These are phyloP conservation scores for Magnolia kwangsiensis DNA, from an alignment of 164 flowering plant genomes.

Conservation along the genomic window DNA sequence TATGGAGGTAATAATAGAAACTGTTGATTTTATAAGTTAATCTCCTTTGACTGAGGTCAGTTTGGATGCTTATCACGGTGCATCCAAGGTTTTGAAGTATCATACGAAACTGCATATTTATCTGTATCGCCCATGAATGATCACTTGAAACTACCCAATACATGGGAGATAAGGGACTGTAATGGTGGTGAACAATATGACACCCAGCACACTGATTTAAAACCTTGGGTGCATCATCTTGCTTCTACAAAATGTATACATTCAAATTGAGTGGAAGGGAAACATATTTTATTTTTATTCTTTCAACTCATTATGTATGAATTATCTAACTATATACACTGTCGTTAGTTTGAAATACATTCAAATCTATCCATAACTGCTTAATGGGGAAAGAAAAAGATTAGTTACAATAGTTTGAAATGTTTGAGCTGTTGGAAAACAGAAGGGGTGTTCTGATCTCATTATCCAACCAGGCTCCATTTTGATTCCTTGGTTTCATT, in stretches of 20 bases:
- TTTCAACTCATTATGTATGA: no score
- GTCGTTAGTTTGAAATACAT: neutral
- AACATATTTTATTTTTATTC: no score
- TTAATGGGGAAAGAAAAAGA: no score
- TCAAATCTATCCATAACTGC: neutral
- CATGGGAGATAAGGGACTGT: neutral
- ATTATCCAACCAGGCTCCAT: neutral
- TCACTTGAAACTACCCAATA: neutral
- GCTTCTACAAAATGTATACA: no score
- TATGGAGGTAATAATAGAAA: constrained; percentile 32
- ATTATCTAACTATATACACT: no score
- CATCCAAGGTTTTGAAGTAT: neutral
- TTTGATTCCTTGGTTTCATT: no score
- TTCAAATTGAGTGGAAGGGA: no score
- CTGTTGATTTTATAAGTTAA: neutral
- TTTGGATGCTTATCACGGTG: neutral
- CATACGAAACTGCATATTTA: no score
- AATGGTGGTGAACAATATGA: neutral
- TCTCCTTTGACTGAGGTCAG: neutral
- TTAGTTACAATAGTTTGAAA: neutral
- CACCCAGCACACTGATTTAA: neutral
- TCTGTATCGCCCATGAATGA: neutral
- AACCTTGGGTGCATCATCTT: no score
- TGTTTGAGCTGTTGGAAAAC: neutral
- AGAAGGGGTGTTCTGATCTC: neutral